phyloP scores from a whole-genome alignment of 768 basidiomycete genomes.

The Kwoniella botswanensis region DNA sequence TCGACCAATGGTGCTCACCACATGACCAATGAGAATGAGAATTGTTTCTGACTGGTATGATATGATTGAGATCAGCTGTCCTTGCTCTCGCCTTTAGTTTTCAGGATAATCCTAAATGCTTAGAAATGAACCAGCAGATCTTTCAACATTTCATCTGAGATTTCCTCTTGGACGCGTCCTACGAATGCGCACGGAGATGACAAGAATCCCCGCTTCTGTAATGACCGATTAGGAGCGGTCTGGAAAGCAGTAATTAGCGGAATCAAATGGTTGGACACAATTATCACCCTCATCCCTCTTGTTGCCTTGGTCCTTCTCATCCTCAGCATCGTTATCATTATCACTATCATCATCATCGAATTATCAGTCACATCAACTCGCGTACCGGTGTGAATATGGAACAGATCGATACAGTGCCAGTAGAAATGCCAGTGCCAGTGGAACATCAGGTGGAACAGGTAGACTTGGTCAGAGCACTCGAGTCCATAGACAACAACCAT shows the following conservation, averaged over 20 bases:
- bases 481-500: conserved; percentile 20
- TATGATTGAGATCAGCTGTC: no score
- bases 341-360: conserved; percentile 14
- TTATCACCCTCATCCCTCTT: background rate
- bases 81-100: no score
- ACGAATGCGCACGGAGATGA: background rate
- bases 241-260: background rate
- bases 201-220: background rate
- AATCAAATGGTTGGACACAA: background rate
- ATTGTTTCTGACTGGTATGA: no score
- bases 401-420: background rate
- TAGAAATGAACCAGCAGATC: no score
- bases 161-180: background rate
- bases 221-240: background rate
- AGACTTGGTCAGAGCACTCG: conserved; percentile 23
- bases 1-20: no score
- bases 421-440: background rate
- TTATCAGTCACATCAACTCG: background rate
- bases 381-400: background rate
- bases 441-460: conserved; percentile 16
- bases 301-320: background rate
- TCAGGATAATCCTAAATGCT: no score
- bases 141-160: background rate
- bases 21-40: no score
- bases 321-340: conserved; percentile 1